phyloP scores from a whole-genome alignment of 306 rosid species.

The Herpetospermum pedunculosum region DNA sequence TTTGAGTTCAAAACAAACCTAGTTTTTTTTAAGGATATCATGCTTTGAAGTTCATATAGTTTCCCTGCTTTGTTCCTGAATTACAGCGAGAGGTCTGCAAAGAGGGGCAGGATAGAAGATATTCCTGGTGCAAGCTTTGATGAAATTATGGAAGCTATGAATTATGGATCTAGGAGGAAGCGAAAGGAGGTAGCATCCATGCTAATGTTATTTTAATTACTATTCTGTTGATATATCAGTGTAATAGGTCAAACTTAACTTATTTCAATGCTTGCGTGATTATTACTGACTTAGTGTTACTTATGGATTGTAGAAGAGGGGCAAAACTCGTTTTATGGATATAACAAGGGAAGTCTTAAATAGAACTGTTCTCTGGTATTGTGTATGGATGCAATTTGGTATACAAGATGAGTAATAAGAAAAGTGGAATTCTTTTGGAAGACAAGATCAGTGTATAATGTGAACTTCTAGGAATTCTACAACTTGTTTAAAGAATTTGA shows the following conservation, averaged over 20 bases:
- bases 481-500: neutral
- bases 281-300: neutral
- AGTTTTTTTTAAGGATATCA: neutral
- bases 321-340: neutral
- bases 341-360: neutral
- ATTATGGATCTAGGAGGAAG: conserved; percentile 46
- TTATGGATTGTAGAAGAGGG: neutral
- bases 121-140: conserved; percentile 38
- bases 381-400: neutral
- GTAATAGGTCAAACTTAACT: neutral
- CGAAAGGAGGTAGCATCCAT: conserved; percentile 35
- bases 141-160: conserved; percentile 64
- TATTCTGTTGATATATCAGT: neutral
- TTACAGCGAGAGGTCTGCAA: conserved; percentile 35
- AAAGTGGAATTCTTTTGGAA: neutral
- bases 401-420: neutral
- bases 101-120: conserved; percentile 54
- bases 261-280: neutral
- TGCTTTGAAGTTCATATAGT: neutral
- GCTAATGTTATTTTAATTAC: neutral
- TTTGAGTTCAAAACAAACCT: neutral
- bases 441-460: neutral
- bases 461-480: neutral
- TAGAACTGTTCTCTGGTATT: neutral
- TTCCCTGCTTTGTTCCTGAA: neutral